Evolutionary conservation across 495 filamentous ascomycete genomes (phyloP).

Genomic region (Tetracladium marchalianum): DNA sequence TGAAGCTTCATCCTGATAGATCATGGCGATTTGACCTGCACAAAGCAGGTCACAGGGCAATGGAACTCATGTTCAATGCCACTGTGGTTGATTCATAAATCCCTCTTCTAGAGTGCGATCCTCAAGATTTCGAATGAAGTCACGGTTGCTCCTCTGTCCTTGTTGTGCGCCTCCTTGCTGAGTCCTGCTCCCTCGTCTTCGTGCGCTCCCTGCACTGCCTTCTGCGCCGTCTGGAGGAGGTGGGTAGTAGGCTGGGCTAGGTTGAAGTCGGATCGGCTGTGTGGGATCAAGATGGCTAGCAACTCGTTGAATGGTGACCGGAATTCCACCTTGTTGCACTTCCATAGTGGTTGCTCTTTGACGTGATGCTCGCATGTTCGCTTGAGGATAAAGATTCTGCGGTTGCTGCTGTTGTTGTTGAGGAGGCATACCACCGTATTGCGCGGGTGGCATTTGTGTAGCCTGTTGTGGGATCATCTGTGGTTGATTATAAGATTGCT

Average conservation of each 20-base stretch:
- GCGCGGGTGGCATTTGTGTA: constrained; percentile 49
- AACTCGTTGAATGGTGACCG: constrained; percentile 87
- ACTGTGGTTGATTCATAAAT: constrained; percentile 43
- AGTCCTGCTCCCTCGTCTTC: constrained; percentile 69
- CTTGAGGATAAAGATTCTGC: constrained; percentile 74
- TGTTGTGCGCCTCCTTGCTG: constrained; percentile 42
- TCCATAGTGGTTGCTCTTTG: constrained; percentile 96
- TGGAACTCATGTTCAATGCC: constrained; percentile 31
- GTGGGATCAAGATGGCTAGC: constrained; percentile 94
- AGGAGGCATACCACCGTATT: constrained; percentile 37
- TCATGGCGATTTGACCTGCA: too few species aligned
- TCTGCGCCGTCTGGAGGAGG: constrained; percentile 80
- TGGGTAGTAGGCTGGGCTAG: constrained; percentile 95
- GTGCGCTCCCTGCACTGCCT: constrained; percentile 47
- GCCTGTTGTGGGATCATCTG: constrained; percentile 53
- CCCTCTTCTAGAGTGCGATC: constrained; percentile 90
- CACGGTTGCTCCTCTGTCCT: constrained; percentile 51
- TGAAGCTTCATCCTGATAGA: too few species aligned
- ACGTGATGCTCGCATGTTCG: constrained; percentile 68
- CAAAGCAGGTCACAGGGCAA: too few species aligned
- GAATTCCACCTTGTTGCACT: constrained; percentile 83
- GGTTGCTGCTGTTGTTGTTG: constrained; percentile 24
- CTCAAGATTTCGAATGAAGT: constrained; percentile 90
- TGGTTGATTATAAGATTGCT: constrained; percentile 66
- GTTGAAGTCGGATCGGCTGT: constrained; percentile 87